Evolutionary conservation across 352 stramenopile species (phyloP).

Genomic region (Pythium monospermum): DNA sequence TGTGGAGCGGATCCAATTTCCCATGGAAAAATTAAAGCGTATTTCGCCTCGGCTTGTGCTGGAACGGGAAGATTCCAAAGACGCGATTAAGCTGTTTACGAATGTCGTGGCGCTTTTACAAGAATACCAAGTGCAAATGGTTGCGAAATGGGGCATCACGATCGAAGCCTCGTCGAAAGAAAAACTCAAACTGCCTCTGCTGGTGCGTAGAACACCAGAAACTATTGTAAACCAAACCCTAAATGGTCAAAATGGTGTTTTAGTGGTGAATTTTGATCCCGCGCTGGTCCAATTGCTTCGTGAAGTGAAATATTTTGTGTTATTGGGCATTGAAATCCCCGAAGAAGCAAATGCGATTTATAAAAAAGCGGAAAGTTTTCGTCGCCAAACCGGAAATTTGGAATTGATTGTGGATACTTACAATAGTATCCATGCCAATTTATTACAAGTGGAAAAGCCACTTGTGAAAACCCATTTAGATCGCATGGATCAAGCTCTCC

Average conservation of each 20-base stretch:
- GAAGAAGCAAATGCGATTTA: constrained; percentile 90
- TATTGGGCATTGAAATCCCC: constrained; percentile 87
- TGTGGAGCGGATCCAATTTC: constrained; percentile 80
- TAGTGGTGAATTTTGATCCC: constrained; percentile 91
- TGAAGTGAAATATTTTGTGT: constrained; percentile 93
- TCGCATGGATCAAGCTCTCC: constrained; percentile 86
- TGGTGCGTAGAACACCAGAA: too few relatives aligned
- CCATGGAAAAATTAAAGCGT: constrained; percentile 84
- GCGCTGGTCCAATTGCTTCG: constrained; percentile 87
- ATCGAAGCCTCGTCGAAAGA: constrained; percentile 78
- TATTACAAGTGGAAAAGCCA: constrained; percentile 87
- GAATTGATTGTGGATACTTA: constrained; percentile 93
- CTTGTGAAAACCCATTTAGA: constrained; percentile 87
- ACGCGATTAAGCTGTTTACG: constrained; percentile 88
- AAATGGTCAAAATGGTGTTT: constrained; percentile 28
- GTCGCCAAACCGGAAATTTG: constrained; percentile 87
- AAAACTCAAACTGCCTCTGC: constrained; percentile 86
- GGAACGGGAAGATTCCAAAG: constrained; percentile 86
- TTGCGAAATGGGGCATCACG: constrained; percentile 74
- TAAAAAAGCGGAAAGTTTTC: constrained; percentile 88
- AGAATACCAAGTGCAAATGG: constrained; percentile 78
- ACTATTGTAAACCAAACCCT: too few relatives aligned
- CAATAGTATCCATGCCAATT: constrained; percentile 84
- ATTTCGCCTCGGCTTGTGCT: constrained; percentile 77
- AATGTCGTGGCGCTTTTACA: constrained; percentile 81